These are phyloP conservation scores for Dicorynia guianensis DNA, from an alignment of 306 rosid species.

Conservation along the genomic window DNA sequence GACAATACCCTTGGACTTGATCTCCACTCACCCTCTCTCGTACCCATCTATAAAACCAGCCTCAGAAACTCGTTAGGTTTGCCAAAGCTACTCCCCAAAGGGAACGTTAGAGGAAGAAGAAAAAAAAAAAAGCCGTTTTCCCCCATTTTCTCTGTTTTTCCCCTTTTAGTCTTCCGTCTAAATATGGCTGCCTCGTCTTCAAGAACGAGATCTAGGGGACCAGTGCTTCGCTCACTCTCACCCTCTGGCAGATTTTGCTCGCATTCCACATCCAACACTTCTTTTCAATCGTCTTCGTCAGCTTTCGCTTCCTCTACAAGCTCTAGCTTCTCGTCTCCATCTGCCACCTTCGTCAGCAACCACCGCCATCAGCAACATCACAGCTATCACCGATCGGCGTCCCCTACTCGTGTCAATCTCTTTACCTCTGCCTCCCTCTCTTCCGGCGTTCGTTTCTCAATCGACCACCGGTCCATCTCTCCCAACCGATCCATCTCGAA, in stretches of 20 bases:
- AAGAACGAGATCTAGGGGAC: constrained; percentile 69
- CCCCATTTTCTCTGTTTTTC: not conserved
- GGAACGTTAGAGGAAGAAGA: constrained; percentile 46
- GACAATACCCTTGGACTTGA: not conserved
- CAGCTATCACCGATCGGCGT: constrained; percentile 66
- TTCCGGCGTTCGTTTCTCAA: constrained; percentile 72
- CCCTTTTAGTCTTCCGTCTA: not conserved
- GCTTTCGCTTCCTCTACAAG: constrained; percentile 82
- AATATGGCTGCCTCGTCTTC: constrained; percentile 71
- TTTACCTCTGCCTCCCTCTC: constrained; percentile 49
- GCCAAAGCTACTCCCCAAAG: constrained; percentile 84
- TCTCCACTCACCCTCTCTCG: constrained; percentile 45
- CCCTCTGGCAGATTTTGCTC: constrained; percentile 76
- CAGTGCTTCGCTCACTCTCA: constrained; percentile 76
- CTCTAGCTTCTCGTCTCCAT: constrained; percentile 60
- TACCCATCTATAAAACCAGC: constrained; percentile 61
- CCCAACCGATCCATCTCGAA: constrained; percentile 80
- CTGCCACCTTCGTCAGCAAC: constrained; percentile 56
- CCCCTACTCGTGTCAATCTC: constrained; percentile 91
- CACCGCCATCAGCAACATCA: constrained; percentile 41
- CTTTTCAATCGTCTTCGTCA: constrained; percentile 57
- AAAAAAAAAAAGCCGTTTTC: not conserved
- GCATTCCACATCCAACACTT: constrained; percentile 52
- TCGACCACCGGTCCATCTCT: constrained; percentile 76
- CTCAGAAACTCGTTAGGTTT: constrained; percentile 86